A percentile compares a stretch with the other conserved stretches of the same genome.
Conservation (phyloP, 306 rosid species). For the Mucuna pruriens region DNA sequence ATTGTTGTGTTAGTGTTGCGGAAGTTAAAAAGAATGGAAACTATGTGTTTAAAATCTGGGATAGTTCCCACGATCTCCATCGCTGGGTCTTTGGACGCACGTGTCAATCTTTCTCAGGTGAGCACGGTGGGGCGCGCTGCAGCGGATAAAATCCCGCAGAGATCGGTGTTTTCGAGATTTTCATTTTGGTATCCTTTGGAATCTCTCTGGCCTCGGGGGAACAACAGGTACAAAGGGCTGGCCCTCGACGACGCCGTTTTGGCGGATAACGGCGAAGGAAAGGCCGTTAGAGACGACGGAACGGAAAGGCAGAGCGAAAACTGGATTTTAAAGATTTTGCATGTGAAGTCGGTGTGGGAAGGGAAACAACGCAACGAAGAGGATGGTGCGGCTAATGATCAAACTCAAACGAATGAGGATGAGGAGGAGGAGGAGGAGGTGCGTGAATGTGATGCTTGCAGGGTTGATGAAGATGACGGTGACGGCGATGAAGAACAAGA, state of each 20-base stretch:
- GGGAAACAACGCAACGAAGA: conserved; percentile 43
- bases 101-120: conserved; percentile 57
- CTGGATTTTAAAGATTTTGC: conserved; percentile 86
- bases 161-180: conserved; percentile 61
- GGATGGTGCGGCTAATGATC: conserved; percentile 31
- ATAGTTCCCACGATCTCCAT: conserved; percentile 63
- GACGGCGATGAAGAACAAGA: conserved; percentile 19
- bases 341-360: conserved; percentile 68
- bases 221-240: conserved; percentile 52
- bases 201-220: conserved; percentile 66
- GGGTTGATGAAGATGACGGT: conserved; percentile 46
- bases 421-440: conserved; percentile 38
- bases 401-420: conserved; percentile 8
- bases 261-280: conserved; percentile 47
- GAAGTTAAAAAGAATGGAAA: conserved; percentile 51
- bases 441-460: conserved; percentile 56
- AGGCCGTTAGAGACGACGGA: conserved; percentile 35
- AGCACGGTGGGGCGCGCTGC: conserved; percentile 54
- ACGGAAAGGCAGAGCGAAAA: conserved; percentile 49
- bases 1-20: neutral
- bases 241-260: conserved; percentile 75
- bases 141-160: conserved; percentile 46
- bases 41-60: conserved; percentile 64
- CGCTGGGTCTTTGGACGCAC: conserved; percentile 59
- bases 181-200: conserved; percentile 64